Percentiles rank a stretch among this genome's conserved stretches.
Conservation (phyloP, 2,329 filamentous ascomycete genomes). For the Nectriaceae sp. region DNA sequence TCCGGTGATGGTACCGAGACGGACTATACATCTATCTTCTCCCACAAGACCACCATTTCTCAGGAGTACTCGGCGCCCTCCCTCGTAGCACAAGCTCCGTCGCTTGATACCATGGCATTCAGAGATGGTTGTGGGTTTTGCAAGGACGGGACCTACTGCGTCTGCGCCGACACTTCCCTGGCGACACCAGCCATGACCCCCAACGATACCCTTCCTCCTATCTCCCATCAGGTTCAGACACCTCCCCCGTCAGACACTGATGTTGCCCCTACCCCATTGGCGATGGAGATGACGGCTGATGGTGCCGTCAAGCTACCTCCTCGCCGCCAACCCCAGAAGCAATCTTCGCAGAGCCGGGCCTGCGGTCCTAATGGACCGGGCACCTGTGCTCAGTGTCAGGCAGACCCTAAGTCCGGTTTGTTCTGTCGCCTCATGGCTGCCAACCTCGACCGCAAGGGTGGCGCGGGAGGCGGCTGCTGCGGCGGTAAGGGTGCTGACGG, state of each 20-base stretch:
- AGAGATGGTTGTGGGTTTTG: conserved; percentile 81
- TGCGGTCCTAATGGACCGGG: conserved; percentile 73
- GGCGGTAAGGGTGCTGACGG: conserved; percentile 60
- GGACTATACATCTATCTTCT: conserved; percentile 71
- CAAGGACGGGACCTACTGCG: conserved; percentile 77
- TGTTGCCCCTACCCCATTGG: conserved; percentile 51
- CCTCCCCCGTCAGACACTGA: conserved; percentile 64
- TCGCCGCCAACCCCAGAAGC: conserved; percentile 30
- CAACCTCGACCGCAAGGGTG: conserved; percentile 50
- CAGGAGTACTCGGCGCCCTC: conserved; percentile 31
- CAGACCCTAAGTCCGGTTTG: conserved; percentile 76
- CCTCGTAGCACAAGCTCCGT: conserved; percentile 39
- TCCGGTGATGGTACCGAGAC: conserved; percentile 65
- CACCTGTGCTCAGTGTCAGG: conserved; percentile 75
- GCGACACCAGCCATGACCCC: conserved; percentile 42
- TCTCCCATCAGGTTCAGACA: conserved; percentile 54
- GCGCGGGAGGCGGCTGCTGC: conserved; percentile 57
- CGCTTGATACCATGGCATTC: conserved; percentile 43
- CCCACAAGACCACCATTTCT: conserved; percentile 42
- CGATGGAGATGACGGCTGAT: conserved; percentile 61
- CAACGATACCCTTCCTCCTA: conserved; percentile 42
- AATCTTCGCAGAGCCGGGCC: conserved; percentile 35
- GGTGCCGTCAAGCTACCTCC: conserved; percentile 64
- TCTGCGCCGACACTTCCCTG: conserved; percentile 68
- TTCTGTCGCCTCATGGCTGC: conserved; percentile 83